Evolutionary conservation across 2,329 filamentous ascomycete genomes (phyloP).

Genomic region (Botrytis cinerea): DNA sequence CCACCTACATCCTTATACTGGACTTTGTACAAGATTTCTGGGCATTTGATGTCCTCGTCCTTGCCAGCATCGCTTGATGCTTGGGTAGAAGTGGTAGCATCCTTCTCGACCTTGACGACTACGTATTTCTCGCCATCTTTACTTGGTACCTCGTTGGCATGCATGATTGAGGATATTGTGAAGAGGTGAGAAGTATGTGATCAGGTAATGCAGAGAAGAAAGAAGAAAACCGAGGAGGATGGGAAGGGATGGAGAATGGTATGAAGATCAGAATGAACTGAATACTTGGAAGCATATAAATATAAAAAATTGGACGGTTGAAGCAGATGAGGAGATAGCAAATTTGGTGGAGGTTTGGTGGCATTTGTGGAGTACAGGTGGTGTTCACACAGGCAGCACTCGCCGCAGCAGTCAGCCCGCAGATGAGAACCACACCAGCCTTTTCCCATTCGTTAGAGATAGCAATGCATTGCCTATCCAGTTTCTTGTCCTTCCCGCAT

Average conservation of each 20-base stretch:
- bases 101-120: constrained; percentile 29
- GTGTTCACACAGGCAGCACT: constrained; percentile 17
- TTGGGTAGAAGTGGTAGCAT: constrained; percentile 18
- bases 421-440: neutral
- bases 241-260: neutral
- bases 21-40: constrained; percentile 33
- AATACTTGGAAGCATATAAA: neutral
- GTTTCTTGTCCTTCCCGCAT: neutral
- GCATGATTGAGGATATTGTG: constrained; percentile 22
- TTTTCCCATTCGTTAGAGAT: constrained; percentile 19
- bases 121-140: constrained; percentile 29
- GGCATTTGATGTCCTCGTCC: constrained; percentile 28
- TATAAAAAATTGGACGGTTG: neutral
- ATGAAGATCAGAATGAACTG: neutral
- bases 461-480: constrained; percentile 1
- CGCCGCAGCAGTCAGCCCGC: constrained; percentile 22
- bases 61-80: constrained; percentile 26
- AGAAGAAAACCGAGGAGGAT: neutral
- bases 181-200: neutral
- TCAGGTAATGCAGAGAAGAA: neutral
- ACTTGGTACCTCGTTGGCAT: constrained; percentile 9
- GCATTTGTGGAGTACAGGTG: constrained; percentile 13
- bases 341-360: neutral
- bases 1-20: constrained; percentile 33
- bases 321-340: neutral